Conservation (phyloP, 148 eudicot species). For the Rheum nobile region DNA sequence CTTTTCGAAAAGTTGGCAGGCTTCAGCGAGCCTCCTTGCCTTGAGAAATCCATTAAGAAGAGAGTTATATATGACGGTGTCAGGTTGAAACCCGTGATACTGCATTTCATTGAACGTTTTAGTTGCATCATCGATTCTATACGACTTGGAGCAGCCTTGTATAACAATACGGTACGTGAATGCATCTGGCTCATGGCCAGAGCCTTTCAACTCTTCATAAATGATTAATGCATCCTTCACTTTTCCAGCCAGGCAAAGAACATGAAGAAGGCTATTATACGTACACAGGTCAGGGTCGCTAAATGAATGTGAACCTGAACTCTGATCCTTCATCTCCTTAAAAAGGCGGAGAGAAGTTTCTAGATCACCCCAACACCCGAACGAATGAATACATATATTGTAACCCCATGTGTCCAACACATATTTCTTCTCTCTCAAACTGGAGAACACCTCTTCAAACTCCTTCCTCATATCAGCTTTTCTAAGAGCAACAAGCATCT, state of each 20-base stretch:
- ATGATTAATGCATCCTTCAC: slow-evolving; percentile 60
- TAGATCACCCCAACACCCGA: slow-evolving; percentile 82
- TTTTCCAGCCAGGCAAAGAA: slow-evolving; percentile 56
- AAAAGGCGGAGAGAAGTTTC: slow-evolving; percentile 44
- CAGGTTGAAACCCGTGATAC: slow-evolving; percentile 54
- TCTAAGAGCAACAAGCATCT: slow-evolving; percentile 71
- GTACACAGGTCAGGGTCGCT: slow-evolving; percentile 63
- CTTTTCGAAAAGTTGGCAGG: slow-evolving; percentile 69
- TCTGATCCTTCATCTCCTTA: slow-evolving; percentile 60
- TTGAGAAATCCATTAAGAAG: slow-evolving; percentile 63
- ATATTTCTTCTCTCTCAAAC: slow-evolving; percentile 35
- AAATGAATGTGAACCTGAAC: slow-evolving; percentile 17
- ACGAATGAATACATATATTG: slow-evolving; percentile 72
- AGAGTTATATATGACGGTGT: slow-evolving; percentile 59
- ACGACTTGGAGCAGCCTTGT: slow-evolving; percentile 73
- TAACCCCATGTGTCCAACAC: slow-evolving; percentile 56
- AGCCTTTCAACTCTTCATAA: slow-evolving; percentile 66
- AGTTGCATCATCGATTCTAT: slow-evolving; percentile 40
- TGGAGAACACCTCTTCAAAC: slow-evolving; percentile 34
- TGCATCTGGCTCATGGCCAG: slow-evolving; percentile 74
- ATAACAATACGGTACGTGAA: slow-evolving; percentile 64
- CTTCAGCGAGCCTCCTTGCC: slow-evolving; percentile 60
- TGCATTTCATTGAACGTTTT: slow-evolving; percentile 66
- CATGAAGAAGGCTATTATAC: slow-evolving; percentile 72
- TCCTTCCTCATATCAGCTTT: slow-evolving; percentile 49